Percentiles rank a stretch among this genome's conserved stretches.
These are phyloP conservation scores for Thraustochytrium aureum DNA, from an alignment of 352 stramenopile species.

Conservation along the genomic window DNA sequence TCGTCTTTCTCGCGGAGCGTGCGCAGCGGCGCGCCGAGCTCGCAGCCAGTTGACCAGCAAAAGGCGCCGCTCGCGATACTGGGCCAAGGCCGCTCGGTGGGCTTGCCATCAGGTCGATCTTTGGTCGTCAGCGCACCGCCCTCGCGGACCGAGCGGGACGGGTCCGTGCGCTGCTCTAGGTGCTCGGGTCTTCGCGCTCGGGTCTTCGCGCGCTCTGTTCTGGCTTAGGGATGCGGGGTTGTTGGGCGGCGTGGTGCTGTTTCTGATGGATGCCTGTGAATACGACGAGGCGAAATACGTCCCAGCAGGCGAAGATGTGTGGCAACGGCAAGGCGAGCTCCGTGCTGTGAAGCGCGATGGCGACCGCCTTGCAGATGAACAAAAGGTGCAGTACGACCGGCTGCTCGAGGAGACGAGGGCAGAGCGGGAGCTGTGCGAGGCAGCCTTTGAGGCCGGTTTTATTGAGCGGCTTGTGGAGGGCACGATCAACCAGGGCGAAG, in stretches of 20 bases:
- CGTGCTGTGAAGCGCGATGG: conserved; percentile 14
- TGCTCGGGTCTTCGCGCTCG: not conserved
- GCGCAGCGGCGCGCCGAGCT: too few species aligned
- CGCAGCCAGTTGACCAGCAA: too few species aligned
- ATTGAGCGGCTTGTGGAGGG: conserved; percentile 8
- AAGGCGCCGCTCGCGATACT: too few species aligned
- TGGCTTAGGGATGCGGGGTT: not conserved
- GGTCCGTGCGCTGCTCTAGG: not conserved
- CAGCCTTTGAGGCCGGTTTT: conserved; percentile 31
- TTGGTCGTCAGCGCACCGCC: not conserved
- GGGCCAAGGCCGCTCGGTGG: too few species aligned
- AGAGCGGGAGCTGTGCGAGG: conserved; percentile 25
- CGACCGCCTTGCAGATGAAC: not conserved
- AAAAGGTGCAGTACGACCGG: conserved; percentile 10
- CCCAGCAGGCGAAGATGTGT: conserved; percentile 29
- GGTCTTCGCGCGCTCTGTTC: not conserved
- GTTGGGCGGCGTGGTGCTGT: not conserved
- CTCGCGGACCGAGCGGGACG: not conserved
- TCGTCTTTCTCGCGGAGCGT: too few species aligned
- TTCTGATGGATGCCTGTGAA: not conserved
- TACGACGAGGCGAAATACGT: not conserved
- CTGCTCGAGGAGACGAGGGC: conserved; percentile 13
- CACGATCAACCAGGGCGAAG: conserved; percentile 26
- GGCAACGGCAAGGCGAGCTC: conserved; percentile 11
- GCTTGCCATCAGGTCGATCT: too few species aligned